Conservation (phyloP, 768 basidiomycete genomes). For the Coprinellus micaceus region DNA sequence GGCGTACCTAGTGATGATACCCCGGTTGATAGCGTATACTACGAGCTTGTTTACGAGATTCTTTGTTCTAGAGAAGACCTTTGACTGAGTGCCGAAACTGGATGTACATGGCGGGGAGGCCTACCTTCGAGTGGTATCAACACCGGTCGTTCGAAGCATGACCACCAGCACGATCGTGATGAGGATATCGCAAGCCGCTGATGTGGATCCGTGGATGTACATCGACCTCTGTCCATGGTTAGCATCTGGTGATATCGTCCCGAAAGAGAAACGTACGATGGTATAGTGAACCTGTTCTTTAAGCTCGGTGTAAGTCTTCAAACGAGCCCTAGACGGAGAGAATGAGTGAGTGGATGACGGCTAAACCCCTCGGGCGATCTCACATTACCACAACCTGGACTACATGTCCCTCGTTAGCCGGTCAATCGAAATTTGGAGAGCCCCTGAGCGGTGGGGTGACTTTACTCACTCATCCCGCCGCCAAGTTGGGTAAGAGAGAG, state of each 20-base stretch:
- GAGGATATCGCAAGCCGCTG: background rate
- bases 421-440: background rate
- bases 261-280: background rate
- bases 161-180: background rate
- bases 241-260: background rate
- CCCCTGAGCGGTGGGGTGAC: no score
- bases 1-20: background rate
- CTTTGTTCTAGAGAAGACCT: background rate
- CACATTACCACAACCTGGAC: slow-evolving; percentile 4
- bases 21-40: slow-evolving; percentile 1
- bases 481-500: background rate
- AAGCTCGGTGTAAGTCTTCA: background rate
- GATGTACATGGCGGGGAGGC: background rate
- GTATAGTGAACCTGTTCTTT: background rate
- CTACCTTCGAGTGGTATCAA: background rate
- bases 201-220: background rate
- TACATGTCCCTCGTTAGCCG: background rate
- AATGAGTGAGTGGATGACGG: background rate
- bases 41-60: slow-evolving; percentile 1
- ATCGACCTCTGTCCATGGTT: background rate
- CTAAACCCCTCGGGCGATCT: background rate
- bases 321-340: background rate
- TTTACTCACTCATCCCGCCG: background rate
- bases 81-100: background rate
- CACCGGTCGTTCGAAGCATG: background rate